phyloP scores from a whole-genome alignment of 1,139 yeast genomes.

The Geotrichum cucujoidarum region DNA sequence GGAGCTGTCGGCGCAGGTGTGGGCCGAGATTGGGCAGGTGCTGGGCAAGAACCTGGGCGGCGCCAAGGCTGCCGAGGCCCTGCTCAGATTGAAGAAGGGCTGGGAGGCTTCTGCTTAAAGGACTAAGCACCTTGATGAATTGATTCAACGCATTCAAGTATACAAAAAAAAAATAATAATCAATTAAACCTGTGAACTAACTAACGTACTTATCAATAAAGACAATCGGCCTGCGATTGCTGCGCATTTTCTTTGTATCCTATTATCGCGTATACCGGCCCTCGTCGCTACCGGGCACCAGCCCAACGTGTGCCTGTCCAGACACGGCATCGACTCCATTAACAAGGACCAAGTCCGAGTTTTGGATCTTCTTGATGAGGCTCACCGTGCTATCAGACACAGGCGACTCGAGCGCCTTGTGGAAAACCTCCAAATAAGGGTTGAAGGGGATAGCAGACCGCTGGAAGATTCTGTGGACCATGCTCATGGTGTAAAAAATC shows the following conservation, averaged over 20 bases:
- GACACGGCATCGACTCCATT: not conserved
- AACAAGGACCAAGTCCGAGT: not conserved
- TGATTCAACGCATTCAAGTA: no score
- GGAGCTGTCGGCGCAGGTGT: not conserved
- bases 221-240: not conserved
- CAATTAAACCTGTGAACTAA: no score
- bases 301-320: not conserved
- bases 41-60: not conserved
- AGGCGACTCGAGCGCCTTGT: not conserved
- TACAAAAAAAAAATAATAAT: not conserved
- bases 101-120: not conserved
- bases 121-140: no score
- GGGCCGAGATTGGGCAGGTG: slow-evolving; percentile 4
- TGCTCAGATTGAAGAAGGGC: slow-evolving; percentile 4
- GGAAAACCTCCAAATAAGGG: not conserved
- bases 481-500: not conserved
- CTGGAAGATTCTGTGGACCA: not conserved
- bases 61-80: not conserved
- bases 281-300: not conserved
- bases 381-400: not conserved
- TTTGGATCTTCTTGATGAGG: not conserved
- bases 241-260: not conserved
- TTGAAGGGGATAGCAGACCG: not conserved
- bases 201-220: not conserved
- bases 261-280: not conserved